phyloP scores from a whole-genome alignment of 768 basidiomycete species.

The Macrolepiota fuliginosa region DNA sequence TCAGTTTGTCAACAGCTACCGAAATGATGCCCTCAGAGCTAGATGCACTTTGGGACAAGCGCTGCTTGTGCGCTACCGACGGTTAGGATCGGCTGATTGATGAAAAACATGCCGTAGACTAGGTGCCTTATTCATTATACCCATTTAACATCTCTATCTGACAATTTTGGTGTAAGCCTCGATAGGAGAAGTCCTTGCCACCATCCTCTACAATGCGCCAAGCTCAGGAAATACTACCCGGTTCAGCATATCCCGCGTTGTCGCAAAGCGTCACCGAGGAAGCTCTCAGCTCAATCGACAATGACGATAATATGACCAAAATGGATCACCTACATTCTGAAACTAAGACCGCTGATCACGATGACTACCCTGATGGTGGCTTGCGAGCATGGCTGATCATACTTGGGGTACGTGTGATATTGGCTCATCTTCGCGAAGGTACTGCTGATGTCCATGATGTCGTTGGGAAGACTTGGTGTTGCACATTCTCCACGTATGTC shows the following conservation, averaged over 20 bases:
- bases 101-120: neutral
- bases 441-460: neutral
- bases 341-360: constrained; percentile 11
- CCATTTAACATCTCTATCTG: neutral
- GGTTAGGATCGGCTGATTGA: neutral
- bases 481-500: constrained; percentile 45
- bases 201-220: neutral
- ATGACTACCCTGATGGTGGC: constrained; percentile 43
- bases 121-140: neutral
- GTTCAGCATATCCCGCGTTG: neutral
- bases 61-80: neutral
- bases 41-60: too few species aligned
- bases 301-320: neutral
- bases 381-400: constrained; percentile 43
- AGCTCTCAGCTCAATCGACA: neutral
- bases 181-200: neutral
- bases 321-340: too few species aligned
- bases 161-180: neutral
- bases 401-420: constrained; percentile 31
- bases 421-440: neutral
- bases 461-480: constrained; percentile 39
- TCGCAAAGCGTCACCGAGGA: neutral
- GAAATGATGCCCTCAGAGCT: neutral
- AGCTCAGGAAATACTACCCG: neutral
- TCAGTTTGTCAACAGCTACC: neutral